Evolutionary conservation across 176 grass and related monocot species (phyloP), one percentile per base, ranked within the genome.

Genomic region (Melocanna baccifera): DNA sequence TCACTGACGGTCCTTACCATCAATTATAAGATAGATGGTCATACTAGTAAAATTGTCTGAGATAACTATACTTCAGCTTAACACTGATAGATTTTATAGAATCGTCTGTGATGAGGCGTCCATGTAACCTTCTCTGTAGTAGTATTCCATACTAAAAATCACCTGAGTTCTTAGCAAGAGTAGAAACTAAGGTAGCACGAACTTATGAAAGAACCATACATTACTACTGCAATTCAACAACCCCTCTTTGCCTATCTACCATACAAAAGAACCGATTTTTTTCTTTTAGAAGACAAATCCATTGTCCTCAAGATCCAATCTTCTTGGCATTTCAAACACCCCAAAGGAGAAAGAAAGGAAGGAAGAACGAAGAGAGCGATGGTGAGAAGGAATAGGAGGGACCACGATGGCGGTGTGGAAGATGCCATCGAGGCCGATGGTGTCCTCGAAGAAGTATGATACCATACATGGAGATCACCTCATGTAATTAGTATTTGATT

Each of bases 341-440:
- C 0, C 11, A 10, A 64, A 40, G 59, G 43, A 16, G 64, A 0
- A 46, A 2, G 53, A 0, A 46, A 2, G 16, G 42, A 39, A 15
- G 29, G 9, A 52, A 19, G 12, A 29, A 3, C 32, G 67, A 43
- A 62, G 14, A 55, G 52, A 55, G 52, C 14, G 7, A 39, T n/a
- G 53, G 22, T 7, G 29, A 74, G 19, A 58, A 9, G 13, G 56
- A 26, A 52, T 11, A 62, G 77, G 29, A 61, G 16, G 4, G 62
- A 92, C 91, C 85, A 90, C 82, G 72, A 93, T 82, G 61, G 91
- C 88, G 67, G 82, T 93, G 72, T 90, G 91, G 88, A 93, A 88
- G 91, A 93, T 85, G 77, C 91, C 88, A 41, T 85, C 85, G 56
- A 93, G 72, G 29, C 91, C 91, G 19, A 93, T 86, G 85, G 71